Conservation (phyloP, 768 basidiomycete genomes). For the Tremella yokohamensis region DNA sequence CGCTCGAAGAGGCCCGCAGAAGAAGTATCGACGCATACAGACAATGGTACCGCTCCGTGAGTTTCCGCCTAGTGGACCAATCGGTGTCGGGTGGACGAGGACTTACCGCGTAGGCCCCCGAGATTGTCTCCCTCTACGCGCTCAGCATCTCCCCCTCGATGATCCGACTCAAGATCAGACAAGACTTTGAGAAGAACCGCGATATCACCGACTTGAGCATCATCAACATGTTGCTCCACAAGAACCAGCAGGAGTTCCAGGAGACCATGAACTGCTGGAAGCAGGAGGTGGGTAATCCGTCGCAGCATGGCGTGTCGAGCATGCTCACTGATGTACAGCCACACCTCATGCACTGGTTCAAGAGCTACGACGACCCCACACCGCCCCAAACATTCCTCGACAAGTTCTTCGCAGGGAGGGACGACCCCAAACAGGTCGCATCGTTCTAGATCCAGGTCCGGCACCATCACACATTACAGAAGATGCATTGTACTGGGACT, state of each 20-base stretch:
- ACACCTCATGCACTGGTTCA: constrained; percentile 51
- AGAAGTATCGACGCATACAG: constrained; percentile 77
- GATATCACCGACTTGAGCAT: constrained; percentile 74
- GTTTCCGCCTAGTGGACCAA: constrained; percentile 40
- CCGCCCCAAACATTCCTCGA: constrained; percentile 49
- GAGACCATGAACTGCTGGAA: constrained; percentile 95
- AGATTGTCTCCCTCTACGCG: constrained; percentile 76
- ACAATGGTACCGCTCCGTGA: constrained; percentile 86
- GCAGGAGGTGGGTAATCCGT: constrained; percentile 56
- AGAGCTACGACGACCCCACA: constrained; percentile 44
- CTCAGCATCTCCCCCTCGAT: constrained; percentile 72
- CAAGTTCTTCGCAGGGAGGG: constrained; percentile 49
- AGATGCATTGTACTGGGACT: constrained; percentile 1
- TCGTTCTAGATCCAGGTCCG: constrained; percentile 25
- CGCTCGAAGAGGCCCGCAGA: constrained; percentile 60
- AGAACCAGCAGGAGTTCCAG: constrained; percentile 82
- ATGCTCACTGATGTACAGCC: too few species aligned
- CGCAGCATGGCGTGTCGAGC: too few species aligned
- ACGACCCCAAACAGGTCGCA: constrained; percentile 47
- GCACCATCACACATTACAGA: too few species aligned
- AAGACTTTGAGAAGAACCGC: constrained; percentile 80
- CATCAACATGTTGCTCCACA: constrained; percentile 80
- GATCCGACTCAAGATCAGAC: constrained; percentile 76
- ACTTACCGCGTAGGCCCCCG: constrained; percentile 66
- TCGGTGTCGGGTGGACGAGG: constrained; percentile 6